Base-by-base conservation (phyloP, 1,284 basidiomycete genomes). In the Ustilago shanxiensis region DNA sequence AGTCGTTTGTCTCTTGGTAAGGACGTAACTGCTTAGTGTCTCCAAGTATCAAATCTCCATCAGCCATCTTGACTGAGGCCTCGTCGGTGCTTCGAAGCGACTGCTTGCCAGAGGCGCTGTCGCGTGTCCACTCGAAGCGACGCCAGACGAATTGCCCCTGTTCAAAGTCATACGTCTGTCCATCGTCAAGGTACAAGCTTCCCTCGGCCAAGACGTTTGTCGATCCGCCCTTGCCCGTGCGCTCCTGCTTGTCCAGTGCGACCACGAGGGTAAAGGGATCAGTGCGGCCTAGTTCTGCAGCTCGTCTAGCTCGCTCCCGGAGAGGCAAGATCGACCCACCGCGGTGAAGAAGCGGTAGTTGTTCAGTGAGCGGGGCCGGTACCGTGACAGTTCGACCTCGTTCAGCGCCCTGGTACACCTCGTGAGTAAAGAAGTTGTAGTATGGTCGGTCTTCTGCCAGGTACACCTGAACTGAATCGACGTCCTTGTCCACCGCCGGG, bases 181-280 rank as follows among this genome's bases (percentile, higher is more conserved):
- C 96, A 82, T 99, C 97, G 86, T 99, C 97, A 61, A 97, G 89
- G 87, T 99, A 99, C 41, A 99, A 89, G 85, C 95, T 92, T 37
- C 96, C 96, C 2, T 85, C 84, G 0, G 95, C 95, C 3, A 77
- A 60, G 2, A 81, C 47, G 14, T 64, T 57, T 2, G 31, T 45
- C 33, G 49, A 52, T 22, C 55, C 66, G 35, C 49, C 63, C 57
- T 64, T 66, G 9, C 66, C 66, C 16, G 39, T 57, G 11, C 58
- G 51, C 24, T 52, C 71, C 18, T 59, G 39, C 63, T 91, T 90
- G 87, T 90, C 90, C 22, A 97, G 88, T 0, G 95, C 94, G 26
- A 98, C 89, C 66, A 92, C 91, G 41, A 99, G 90, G 0, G 95
- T 98, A 88, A 97, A 94, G 0, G 97, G 97, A 86, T 99, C 97